phyloP scores from a whole-genome alignment of 192 early-diverging fungal species.

The Mortierella alpina region DNA sequence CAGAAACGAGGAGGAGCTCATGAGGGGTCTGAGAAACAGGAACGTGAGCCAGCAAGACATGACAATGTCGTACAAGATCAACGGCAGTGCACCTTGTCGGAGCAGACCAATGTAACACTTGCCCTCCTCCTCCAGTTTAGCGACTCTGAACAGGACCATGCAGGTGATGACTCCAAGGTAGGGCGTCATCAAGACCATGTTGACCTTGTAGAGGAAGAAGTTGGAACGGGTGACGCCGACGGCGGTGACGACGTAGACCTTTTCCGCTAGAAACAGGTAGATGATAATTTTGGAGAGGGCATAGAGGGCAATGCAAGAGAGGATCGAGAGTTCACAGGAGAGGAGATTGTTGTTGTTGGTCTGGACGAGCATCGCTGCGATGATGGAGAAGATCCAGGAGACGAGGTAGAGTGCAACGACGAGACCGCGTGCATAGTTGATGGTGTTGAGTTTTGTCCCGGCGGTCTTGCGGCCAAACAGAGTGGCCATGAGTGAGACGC shows the following conservation, averaged over 20 bases:
- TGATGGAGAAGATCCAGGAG: conserved; percentile 56
- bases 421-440: conserved; percentile 56
- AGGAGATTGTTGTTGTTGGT: conserved; percentile 57
- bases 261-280: conserved; percentile 61
- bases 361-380: conserved; percentile 52
- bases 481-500: conserved; percentile 52
- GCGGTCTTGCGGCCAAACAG: conserved; percentile 59
- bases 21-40: conserved; percentile 22
- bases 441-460: conserved; percentile 41
- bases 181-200: conserved; percentile 18
- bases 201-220: conserved; percentile 34
- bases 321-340: conserved; percentile 49
- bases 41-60: conserved; percentile 35
- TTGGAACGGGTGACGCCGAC: conserved; percentile 25
- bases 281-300: conserved; percentile 54
- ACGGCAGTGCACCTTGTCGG: conserved; percentile 17
- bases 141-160: conserved; percentile 18
- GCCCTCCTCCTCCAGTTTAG: not conserved
- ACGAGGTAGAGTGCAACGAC: conserved; percentile 41
- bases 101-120: conserved; percentile 20
- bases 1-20: conserved; percentile 29
- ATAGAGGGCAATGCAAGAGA: conserved; percentile 52
- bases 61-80: conserved; percentile 31
- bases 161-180: conserved; percentile 16
- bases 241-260: conserved; percentile 48